These are phyloP conservation scores for Exsudoporus frostii DNA, from an alignment of 768 basidiomycete species.

Conservation along the genomic window DNA sequence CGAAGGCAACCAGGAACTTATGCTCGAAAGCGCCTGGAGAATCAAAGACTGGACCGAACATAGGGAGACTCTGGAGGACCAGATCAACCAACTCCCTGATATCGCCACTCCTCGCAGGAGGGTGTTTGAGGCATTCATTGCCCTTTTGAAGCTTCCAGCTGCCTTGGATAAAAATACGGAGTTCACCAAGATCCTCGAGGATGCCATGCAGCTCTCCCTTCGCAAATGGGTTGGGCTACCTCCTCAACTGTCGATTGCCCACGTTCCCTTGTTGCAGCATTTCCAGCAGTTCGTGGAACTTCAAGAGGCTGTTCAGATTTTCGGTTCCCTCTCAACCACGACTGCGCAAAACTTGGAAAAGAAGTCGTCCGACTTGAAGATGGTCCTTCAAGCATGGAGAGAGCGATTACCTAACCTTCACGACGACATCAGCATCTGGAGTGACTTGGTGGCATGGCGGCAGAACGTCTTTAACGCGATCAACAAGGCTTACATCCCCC, in stretches of 20 bases:
- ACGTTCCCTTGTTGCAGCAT: conserved; percentile 91
- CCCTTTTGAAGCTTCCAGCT: conserved; percentile 80
- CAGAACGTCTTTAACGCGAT: conserved; percentile 98
- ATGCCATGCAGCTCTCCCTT: conserved; percentile 93
- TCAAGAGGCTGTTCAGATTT: conserved; percentile 93
- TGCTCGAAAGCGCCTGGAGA: conserved; percentile 95
- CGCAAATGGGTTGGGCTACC: conserved; percentile 95
- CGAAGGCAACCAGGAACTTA: conserved; percentile 88
- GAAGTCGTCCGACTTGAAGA: conserved; percentile 92
- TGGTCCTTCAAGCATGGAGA: conserved; percentile 95
- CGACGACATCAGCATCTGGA: conserved; percentile 99
- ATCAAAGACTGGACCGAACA: conserved; percentile 88
- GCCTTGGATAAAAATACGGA: conserved; percentile 82
- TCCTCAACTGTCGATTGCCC: conserved; percentile 81
- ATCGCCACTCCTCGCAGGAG: conserved; percentile 92
- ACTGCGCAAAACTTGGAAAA: conserved; percentile 88
- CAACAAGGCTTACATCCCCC: conserved; percentile 92
- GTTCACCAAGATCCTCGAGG: conserved; percentile 86
- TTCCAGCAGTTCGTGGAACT: conserved; percentile 99
- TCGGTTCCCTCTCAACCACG: conserved; percentile 83
- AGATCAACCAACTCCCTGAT: conserved; percentile 76
- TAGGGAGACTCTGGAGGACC: conserved; percentile 73
- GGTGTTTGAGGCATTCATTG: conserved; percentile 95
- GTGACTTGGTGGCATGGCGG: conserved; percentile 97
- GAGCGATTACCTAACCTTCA: conserved; percentile 93